A percentile compares a stretch with the other conserved stretches of the same genome.
Evolutionary conservation across 1,139 yeast genomes (phyloP).

Genomic region (Blastobotrys niveus): DNA sequence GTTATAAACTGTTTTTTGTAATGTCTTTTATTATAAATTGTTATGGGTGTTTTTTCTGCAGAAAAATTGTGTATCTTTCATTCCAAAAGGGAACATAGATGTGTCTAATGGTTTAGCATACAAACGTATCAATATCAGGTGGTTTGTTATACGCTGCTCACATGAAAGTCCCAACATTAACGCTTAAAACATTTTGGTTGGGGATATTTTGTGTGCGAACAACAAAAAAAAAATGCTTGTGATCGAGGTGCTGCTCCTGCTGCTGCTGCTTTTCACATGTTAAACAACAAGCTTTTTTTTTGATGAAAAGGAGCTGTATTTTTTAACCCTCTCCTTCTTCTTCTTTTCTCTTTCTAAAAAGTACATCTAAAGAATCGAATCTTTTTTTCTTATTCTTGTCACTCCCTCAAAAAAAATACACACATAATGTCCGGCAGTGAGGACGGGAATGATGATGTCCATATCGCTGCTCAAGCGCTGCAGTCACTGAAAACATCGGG

Average conservation of each 20-base stretch:
- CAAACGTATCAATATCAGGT: no score
- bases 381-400: no score
- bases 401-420: background rate
- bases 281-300: background rate
- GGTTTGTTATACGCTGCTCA: no score
- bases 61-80: background rate
- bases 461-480: conserved; percentile 17
- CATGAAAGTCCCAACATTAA: no score
- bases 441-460: conserved; percentile 12
- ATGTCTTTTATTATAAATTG: background rate
- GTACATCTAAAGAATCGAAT: background rate
- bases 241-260: no score
- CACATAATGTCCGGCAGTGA: background rate
- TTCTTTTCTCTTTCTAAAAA: background rate
- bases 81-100: background rate
- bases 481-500: conserved; percentile 13
- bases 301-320: background rate
- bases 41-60: background rate
- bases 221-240: no score
- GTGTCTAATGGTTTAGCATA: background rate
- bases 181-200: no score
- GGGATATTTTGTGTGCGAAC: no score
- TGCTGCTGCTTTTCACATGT: no score
- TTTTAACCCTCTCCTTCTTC: background rate
- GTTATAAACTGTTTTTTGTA: conserved; percentile 7